Conservation (phyloP, 2,329 filamentous ascomycete genomes). For the Colletotrichum musicola region DNA sequence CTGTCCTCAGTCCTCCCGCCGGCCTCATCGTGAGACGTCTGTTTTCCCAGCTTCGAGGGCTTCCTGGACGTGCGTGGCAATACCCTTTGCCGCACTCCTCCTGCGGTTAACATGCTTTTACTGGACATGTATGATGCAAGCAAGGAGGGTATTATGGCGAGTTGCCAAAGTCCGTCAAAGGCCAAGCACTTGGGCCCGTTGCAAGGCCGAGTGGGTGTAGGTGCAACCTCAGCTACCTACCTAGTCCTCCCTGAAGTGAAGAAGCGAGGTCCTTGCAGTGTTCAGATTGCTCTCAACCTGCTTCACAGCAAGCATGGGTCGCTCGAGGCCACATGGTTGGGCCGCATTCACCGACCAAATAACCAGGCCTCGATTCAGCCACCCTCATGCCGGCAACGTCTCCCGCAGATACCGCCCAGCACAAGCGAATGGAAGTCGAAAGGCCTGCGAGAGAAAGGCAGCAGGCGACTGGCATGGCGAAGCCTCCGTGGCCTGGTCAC, state of each 20-base stretch:
- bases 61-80: no score
- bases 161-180: background rate
- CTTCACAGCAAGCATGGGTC: background rate
- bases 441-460: no score
- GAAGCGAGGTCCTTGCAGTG: background rate
- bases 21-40: no score
- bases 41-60: no score
- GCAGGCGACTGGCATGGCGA: no score
- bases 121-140: background rate
- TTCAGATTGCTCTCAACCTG: background rate
- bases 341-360: background rate
- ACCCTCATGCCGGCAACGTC: background rate
- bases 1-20: no score
- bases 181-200: background rate
- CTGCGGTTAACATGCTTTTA: background rate
- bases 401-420: no score
- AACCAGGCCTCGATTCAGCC: background rate
- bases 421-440: no score
- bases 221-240: background rate
- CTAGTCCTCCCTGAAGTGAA: background rate
- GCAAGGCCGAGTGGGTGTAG: background rate
- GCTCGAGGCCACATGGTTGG: background rate
- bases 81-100: background rate
- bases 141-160: background rate
- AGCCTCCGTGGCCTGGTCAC: constrained; percentile 2